Percentiles rank a stretch among this genome's conserved stretches.
Evolutionary conservation across 306 rosid genomes (phyloP).

Genomic region (Potentilla sterilis): DNA sequence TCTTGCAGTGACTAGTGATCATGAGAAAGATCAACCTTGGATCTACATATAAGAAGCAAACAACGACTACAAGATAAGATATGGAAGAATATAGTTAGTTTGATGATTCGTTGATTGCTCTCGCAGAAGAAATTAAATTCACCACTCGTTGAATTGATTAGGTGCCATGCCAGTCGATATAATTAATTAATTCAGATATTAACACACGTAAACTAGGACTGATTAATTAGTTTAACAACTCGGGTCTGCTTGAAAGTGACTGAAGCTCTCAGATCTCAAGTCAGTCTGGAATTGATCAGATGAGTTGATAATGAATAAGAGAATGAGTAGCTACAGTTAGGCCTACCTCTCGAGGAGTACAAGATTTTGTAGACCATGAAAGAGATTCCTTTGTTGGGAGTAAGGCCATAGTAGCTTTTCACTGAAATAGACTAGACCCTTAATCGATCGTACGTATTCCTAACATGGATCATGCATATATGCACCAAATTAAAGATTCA

Average conservation of each 20-base stretch:
- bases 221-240: too few species aligned
- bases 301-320: not conserved
- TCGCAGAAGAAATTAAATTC: not conserved
- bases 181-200: not conserved
- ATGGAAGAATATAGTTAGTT: not conserved
- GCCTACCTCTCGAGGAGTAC: not conserved
- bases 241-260: not conserved
- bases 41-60: too few species aligned
- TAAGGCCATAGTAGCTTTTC: not conserved
- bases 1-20: too few species aligned
- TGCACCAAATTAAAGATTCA: too few species aligned
- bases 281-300: too few species aligned
- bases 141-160: not conserved
- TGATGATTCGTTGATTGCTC: not conserved
- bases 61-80: not conserved
- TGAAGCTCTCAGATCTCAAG: not conserved
- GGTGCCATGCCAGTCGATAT: not conserved
- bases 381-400: not conserved
- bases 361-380: not conserved
- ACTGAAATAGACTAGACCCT: not conserved
- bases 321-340: not conserved
- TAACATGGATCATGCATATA: too few species aligned
- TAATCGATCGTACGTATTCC: not conserved
- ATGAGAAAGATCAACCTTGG: too few species aligned
- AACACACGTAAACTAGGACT: not conserved